Conservation (phyloP, 176 grass and related monocot species). For the Carex pumila region DNA sequence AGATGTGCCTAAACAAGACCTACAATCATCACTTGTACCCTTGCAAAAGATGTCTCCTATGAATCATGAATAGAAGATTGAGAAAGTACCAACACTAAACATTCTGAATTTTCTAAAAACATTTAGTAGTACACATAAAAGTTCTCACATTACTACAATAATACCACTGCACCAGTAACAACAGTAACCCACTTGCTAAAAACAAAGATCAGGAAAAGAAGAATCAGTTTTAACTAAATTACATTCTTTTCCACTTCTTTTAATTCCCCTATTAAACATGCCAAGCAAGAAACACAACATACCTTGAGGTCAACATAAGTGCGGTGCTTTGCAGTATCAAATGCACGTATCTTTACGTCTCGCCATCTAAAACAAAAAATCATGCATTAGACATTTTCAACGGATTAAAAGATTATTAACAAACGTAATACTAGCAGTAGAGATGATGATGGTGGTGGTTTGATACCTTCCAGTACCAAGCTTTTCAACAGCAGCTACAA, state of each 20-base stretch:
- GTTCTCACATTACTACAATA: neutral
- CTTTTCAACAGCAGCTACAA: slow-evolving; percentile 66
- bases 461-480: slow-evolving; percentile 82
- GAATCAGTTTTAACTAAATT: neutral
- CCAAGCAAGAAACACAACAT: neutral
- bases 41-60: neutral
- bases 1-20: neutral
- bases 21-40: neutral
- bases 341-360: slow-evolving; percentile 67
- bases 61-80: neutral
- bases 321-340: slow-evolving; percentile 56
- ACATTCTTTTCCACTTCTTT: neutral
- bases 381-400: neutral
- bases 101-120: neutral
- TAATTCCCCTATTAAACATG: neutral
- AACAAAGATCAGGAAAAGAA: neutral
- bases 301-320: slow-evolving; percentile 97
- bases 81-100: neutral
- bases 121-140: neutral
- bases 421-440: neutral
- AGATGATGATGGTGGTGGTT: neutral
- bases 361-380: slow-evolving; percentile 47
- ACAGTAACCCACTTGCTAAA: neutral
- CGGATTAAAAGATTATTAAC: neutral
- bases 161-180: neutral